Conservation (phyloP, 2,329 filamentous ascomycete genomes). For the Botrytis medusae region DNA sequence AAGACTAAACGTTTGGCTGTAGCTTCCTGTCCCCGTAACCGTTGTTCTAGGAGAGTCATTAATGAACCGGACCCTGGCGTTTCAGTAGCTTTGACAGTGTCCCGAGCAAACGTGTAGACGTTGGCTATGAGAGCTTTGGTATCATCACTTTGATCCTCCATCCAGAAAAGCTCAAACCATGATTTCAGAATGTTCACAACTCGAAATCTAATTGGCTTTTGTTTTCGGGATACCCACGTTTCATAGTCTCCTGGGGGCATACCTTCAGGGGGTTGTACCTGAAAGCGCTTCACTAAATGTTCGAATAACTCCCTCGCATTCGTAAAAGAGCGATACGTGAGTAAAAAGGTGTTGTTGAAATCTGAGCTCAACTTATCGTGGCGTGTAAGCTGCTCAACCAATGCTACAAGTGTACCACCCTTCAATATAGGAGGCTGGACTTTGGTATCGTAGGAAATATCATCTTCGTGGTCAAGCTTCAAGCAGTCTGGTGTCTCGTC, state of each 20-base stretch:
- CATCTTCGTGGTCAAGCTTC: conserved; percentile 80
- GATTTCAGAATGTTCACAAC: conserved; percentile 97
- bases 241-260: conserved; percentile 75
- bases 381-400: conserved; percentile 92
- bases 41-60: conserved; percentile 84
- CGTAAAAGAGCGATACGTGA: conserved; percentile 96
- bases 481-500: conserved; percentile 85
- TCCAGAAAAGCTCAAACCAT: conserved; percentile 99
- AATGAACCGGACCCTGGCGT: conserved; percentile 84
- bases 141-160: conserved; percentile 86
- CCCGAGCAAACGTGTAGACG: conserved; percentile 86
- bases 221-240: conserved; percentile 88
- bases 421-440: conserved; percentile 73
- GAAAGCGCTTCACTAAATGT: conserved; percentile 86
- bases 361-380: conserved; percentile 93
- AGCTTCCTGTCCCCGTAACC: conserved; percentile 83
- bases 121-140: conserved; percentile 82
- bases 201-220: conserved; percentile 91
- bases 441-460: conserved; percentile 88
- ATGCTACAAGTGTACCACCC: conserved; percentile 81
- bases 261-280: conserved; percentile 85
- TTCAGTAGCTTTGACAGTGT: conserved; percentile 89
- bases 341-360: conserved; percentile 96
- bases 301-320: conserved; percentile 88
- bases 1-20: conserved; percentile 83